A percentile compares a stretch with the other conserved stretches of the same genome.
Conservation (phyloP, 164 flowering plant genomes). For the Nelumbo lutea region DNA sequence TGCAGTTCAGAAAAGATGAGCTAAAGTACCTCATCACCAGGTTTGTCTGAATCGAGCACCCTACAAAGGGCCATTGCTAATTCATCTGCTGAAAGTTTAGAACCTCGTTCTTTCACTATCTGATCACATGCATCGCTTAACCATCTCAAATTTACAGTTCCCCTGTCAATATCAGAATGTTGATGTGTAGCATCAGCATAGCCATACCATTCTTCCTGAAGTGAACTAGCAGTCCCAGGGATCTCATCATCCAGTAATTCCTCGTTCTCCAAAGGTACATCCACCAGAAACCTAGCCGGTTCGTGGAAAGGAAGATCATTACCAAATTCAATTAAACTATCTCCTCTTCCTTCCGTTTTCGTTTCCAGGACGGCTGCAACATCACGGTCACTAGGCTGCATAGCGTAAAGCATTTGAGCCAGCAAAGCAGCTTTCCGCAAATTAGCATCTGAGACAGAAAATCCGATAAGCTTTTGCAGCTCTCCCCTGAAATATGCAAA, state of each 20-base stretch:
- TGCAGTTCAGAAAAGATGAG: background rate
- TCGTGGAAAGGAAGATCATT: slow-evolving; percentile 56
- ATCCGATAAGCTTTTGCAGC: slow-evolving; percentile 61
- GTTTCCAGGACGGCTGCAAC: slow-evolving; percentile 17
- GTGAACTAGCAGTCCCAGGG: slow-evolving; percentile 24
- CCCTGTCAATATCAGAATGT: slow-evolving; percentile 24
- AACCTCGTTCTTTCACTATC: slow-evolving; percentile 55
- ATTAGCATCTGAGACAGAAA: slow-evolving; percentile 40
- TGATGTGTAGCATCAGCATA: slow-evolving; percentile 12
- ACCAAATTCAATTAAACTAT: slow-evolving; percentile 63
- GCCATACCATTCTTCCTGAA: slow-evolving; percentile 27
- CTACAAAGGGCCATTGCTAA: slow-evolving; percentile 92
- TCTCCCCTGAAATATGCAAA: slow-evolving; percentile 42
- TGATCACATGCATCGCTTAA: slow-evolving; percentile 71
- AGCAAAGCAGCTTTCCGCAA: slow-evolving; percentile 45
- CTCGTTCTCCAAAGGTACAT: slow-evolving; percentile 51
- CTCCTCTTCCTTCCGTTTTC: slow-evolving; percentile 23
- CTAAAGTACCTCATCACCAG: slow-evolving; percentile 83
- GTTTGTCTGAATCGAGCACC: slow-evolving; percentile 84
- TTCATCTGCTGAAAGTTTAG: slow-evolving; percentile 90
- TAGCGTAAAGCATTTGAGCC: slow-evolving; percentile 42
- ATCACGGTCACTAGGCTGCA: slow-evolving; percentile 42
- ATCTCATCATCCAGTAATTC: slow-evolving; percentile 35
- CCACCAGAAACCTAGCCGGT: slow-evolving; percentile 77
- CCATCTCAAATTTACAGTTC: slow-evolving; percentile 68